phyloP scores from a whole-genome alignment of 768 basidiomycete species.

The Naematelia aurantialba region DNA sequence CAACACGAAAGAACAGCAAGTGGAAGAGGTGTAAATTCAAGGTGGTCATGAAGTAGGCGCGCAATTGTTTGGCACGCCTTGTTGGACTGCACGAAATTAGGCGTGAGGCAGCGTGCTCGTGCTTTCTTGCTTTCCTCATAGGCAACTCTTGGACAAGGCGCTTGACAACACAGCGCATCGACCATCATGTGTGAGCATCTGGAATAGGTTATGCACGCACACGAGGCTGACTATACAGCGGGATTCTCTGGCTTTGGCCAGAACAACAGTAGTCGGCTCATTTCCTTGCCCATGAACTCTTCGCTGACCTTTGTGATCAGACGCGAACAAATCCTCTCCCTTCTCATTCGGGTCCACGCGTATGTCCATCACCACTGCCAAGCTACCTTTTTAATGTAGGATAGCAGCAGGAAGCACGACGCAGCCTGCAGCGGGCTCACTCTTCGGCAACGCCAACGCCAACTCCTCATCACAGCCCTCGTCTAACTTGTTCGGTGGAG shows the following conservation, averaged over 20 bases:
- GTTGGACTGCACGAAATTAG: neutral
- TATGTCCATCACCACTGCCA: constrained; percentile 1
- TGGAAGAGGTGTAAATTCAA: neutral
- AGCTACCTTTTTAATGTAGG: constrained; percentile 4
- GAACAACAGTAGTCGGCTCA: constrained; percentile 20
- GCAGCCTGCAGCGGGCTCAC: constrained; percentile 13
- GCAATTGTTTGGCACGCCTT: neutral
- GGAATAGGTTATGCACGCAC: no score
- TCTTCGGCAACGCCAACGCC: constrained; percentile 17
- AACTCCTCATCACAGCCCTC: constrained; percentile 8
- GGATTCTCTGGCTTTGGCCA: constrained; percentile 41
- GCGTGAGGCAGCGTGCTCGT: neutral
- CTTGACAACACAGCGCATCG: no score
- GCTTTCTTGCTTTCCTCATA: neutral
- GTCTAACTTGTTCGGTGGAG: constrained; percentile 8
- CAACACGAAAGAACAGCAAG: neutral
- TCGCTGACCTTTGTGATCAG: neutral
- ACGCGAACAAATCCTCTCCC: constrained; percentile 3
- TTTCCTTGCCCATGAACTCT: neutral
- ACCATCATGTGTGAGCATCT: constrained; percentile 23
- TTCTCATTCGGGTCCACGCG: neutral
- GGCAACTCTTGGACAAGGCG: no score
- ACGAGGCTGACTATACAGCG: constrained; percentile 26
- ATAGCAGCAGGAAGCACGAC: neutral
- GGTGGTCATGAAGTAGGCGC: neutral